Conservation (phyloP, 352 stramenopile genomes). For the Thalassiosira ordinaria region DNA sequence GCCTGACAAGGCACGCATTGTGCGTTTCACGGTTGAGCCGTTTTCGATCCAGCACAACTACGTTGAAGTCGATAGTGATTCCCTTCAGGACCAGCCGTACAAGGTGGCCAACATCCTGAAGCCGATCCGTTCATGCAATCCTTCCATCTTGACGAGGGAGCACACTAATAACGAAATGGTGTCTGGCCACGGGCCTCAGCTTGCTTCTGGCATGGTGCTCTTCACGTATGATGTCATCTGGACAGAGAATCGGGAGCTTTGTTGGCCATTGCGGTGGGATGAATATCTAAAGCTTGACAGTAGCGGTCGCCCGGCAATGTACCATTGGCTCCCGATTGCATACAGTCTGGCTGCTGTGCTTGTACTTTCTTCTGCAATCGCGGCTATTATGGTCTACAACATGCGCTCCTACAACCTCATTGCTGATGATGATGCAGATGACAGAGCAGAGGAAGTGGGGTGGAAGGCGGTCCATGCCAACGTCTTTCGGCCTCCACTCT, state of each 20-base stretch:
- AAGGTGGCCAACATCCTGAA: conserved; percentile 78
- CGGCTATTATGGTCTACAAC: conserved; percentile 98
- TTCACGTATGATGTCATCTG: conserved; percentile 99
- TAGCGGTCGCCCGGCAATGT: conserved; percentile 78
- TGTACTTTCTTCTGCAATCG: conserved; percentile 98
- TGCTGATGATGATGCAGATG: conserved; percentile 92
- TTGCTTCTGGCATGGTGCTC: conserved; percentile 74
- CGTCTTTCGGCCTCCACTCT: conserved; percentile 96
- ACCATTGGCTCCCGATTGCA: conserved; percentile 95
- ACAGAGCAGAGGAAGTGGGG: conserved; percentile 95
- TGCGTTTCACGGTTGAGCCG: conserved; percentile 98
- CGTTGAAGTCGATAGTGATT: too few species aligned
- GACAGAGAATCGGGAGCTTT: conserved; percentile 89
- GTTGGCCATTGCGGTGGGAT: conserved; percentile 99
- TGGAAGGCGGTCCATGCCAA: conserved; percentile 99
- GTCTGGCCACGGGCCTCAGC: conserved; percentile 79
- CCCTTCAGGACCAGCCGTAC: conserved; percentile 45
- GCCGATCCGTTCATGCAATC: conserved; percentile 74
- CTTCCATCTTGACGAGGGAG: conserved; percentile 30
- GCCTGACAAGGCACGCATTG: conserved; percentile 91
- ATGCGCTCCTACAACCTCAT: conserved; percentile 98
- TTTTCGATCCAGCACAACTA: conserved; percentile 97
- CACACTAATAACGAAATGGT: conserved; percentile 85
- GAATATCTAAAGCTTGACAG: conserved; percentile 95
- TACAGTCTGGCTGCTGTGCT: conserved; percentile 99